A percentile compares a stretch with the other conserved stretches of the same genome.
Evolutionary conservation across 164 flowering plant species (phyloP).

Genomic region (Protea cynaroides): DNA sequence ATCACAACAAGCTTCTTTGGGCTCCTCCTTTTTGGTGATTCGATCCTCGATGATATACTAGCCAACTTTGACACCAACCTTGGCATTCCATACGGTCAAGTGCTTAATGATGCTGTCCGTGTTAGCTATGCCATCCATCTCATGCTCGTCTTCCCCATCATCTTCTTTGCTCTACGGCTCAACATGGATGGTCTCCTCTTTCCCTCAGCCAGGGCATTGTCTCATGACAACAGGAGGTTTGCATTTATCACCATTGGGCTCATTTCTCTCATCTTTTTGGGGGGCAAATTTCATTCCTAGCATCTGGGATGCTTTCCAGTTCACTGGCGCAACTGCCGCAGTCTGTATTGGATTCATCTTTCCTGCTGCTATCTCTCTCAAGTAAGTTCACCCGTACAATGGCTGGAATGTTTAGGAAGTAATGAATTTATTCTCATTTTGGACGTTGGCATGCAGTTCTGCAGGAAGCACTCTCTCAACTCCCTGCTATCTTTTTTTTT

Average conservation of each 20-base stretch:
- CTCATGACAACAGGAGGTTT: constrained; percentile 60
- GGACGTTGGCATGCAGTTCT: neutral
- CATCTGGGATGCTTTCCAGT: constrained; percentile 99
- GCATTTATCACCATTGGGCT: constrained; percentile 49
- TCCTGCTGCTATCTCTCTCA: constrained; percentile 74
- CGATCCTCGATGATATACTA: constrained; percentile 84
- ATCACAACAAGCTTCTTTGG: constrained; percentile 83
- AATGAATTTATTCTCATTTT: neutral
- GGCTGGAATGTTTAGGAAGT: neutral
- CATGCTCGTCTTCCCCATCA: constrained; percentile 91
- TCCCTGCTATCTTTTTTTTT: too few relatives aligned
- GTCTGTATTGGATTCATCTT: constrained; percentile 93
- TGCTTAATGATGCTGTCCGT: constrained; percentile 84
- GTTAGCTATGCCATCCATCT: constrained; percentile 85
- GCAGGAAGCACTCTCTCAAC: too few relatives aligned
- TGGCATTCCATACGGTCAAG: constrained; percentile 74
- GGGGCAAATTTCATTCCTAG: constrained; percentile 96
- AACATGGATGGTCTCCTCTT: constrained; percentile 86
- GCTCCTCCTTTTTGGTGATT: constrained; percentile 82
- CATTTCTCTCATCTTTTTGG: constrained; percentile 56
- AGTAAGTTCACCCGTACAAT: constrained; percentile 34
- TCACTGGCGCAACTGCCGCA: constrained; percentile 95
- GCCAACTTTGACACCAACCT: constrained; percentile 82
- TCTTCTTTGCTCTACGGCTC: constrained; percentile 77
- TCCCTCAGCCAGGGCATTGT: constrained; percentile 56